Evolutionary conservation across 1,139 yeast species (phyloP), one percentile per base, ranked within the genome.

Genomic region (Candida pseudoviswanathii): DNA sequence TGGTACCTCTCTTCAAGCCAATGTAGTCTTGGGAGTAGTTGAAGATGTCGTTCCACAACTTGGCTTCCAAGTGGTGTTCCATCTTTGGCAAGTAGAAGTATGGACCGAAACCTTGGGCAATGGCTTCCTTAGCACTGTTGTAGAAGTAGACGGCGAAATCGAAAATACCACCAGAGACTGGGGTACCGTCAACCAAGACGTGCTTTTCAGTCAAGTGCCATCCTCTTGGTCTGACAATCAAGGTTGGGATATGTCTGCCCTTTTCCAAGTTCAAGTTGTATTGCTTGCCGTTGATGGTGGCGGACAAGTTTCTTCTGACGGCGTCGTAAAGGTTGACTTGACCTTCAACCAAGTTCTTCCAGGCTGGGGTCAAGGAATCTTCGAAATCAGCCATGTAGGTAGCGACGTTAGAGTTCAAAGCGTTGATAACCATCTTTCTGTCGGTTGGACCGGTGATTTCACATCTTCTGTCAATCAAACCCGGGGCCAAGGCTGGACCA

Each of bases 301-400:
- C 85, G 54, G 77, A 71, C 62, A 86, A 77, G 63, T 84, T 79
- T 61, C 84, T 80, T 70, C 94, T 80, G 48, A 86, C 80, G 37
- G 91, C 97, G 66, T 94, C 98, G 71, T 84, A 91, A 63, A 94
- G 77, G 71, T 94, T 92, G 58, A 88, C 90, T 74, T 94, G 99
- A 51, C 98, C 99, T 49, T 77, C 81, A 54, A 89, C 83, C 77
- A 89, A 80, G 71, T 90, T 91, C 59, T 73, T 73, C 98, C 98
- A 94, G 33, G 98, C 92, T 59, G 99, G 99, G 32, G 97, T 86
- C 61, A 91, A 85, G 31, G 96, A 89, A 73, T 91, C 97, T 71
- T 91, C 97, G 61, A 91, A 89, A 73, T 91, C 98, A 43, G 95
- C 86, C 97, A 91, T 91, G 70, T 91, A 91, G 45, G 96, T 89